phyloP scores from a whole-genome alignment of 164 flowering plant genomes.

The Dillenia suffruticosa region DNA sequence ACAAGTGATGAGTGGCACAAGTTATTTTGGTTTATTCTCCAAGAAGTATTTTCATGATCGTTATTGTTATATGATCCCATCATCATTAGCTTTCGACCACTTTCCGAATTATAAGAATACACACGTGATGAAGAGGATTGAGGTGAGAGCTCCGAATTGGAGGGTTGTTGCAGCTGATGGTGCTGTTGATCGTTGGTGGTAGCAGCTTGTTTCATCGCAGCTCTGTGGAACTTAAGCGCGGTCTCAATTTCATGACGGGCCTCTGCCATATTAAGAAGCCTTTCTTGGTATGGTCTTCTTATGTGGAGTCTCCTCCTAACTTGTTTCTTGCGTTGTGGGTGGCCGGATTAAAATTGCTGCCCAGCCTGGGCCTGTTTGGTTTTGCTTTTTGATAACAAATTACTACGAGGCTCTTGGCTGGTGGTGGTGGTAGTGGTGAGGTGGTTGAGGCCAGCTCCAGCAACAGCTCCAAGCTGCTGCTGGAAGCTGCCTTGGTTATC shows the following conservation, averaged over 20 bases:
- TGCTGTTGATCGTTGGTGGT: slow-evolving; percentile 34
- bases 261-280: slow-evolving; percentile 93
- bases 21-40: slow-evolving; percentile 19
- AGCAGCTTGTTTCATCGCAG: slow-evolving; percentile 72
- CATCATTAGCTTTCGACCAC: too few relatives aligned
- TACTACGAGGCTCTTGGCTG: too few relatives aligned
- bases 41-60: slow-evolving; percentile 17
- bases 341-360: slow-evolving; percentile 15
- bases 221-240: slow-evolving; percentile 86
- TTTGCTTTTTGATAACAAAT: slow-evolving; percentile 11
- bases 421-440: slow-evolving; percentile 3
- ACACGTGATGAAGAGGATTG: slow-evolving; percentile 16
- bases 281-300: slow-evolving; percentile 81
- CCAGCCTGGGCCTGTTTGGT: slow-evolving; percentile 16
- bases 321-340: slow-evolving; percentile 59
- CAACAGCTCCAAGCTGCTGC: slow-evolving; percentile 1
- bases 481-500: neutral
- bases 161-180: slow-evolving; percentile 18
- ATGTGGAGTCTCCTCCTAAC: slow-evolving; percentile 86
- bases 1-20: too few relatives aligned
- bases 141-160: slow-evolving; percentile 13
- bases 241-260: slow-evolving; percentile 82
- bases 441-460: slow-evolving; percentile 24
- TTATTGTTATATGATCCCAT: too few relatives aligned
- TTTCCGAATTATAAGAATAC: too few relatives aligned